A percentile compares a stretch with the other conserved stretches of the same genome.
These are phyloP conservation scores for Pneumocystis canis DNA, from an alignment of 1,139 yeast species.

Conservation along the genomic window DNA sequence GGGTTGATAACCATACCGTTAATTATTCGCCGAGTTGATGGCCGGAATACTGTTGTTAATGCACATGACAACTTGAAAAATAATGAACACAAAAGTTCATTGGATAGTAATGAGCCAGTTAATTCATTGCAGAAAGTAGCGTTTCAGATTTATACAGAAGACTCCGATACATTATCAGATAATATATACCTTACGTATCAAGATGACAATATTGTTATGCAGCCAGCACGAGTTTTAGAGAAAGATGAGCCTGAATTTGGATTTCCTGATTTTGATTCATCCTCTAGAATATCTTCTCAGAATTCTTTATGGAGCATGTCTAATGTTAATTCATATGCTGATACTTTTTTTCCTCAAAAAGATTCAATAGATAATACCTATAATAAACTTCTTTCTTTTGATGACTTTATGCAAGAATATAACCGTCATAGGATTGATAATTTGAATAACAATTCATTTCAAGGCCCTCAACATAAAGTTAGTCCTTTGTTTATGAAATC, in stretches of 20 bases:
- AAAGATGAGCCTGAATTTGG: neutral
- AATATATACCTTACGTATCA: neutral
- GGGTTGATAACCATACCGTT: neutral
- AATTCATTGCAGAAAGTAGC: conserved; percentile 1
- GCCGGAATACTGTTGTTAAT: neutral
- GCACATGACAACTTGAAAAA: neutral
- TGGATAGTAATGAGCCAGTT: neutral
- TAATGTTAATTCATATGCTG: neutral
- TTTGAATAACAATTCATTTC: neutral
- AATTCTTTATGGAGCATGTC: neutral
- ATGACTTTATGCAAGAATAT: neutral
- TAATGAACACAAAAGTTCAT: neutral
- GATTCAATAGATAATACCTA: neutral
- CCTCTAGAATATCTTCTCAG: neutral
- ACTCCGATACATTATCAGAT: neutral
- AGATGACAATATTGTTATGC: neutral
- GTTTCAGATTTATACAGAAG: neutral
- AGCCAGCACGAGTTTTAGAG: neutral
- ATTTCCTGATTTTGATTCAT: neutral
- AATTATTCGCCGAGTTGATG: conserved; percentile 1
- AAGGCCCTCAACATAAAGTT: neutral
- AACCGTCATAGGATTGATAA: neutral
- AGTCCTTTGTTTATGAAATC: neutral
- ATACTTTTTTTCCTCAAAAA: neutral
- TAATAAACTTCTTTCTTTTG: neutral